Evolutionary conservation across 2,329 filamentous ascomycete species (phyloP), one percentile per base, ranked within the genome.

Genomic region (Colletotrichum abscissum): DNA sequence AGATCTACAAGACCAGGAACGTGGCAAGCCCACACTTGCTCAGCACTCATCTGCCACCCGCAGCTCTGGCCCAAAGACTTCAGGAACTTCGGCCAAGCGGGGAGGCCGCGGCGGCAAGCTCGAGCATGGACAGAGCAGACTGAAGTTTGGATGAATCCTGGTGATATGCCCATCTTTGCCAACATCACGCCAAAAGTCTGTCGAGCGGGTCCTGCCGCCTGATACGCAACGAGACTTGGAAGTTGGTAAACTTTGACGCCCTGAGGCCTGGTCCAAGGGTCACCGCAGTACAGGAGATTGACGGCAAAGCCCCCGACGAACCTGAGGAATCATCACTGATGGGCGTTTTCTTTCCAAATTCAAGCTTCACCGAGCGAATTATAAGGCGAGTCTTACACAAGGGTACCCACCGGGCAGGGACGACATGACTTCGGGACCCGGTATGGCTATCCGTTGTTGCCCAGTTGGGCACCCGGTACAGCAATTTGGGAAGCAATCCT

Each of bases 1-100:
- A 83, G 93, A 96, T 77, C 87, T 99, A 35, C 92, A 95, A 76
- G 88, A 91, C 2, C 82, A 87, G 70, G 88, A 93, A 84, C 87
- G 88, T 86, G 86, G 83, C 82, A 85, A 76, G 72, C 78, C 81
- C 73, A 78, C 81, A 85, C 86, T 87, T 81, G 86, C 79, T 76
- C 82, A 81, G 67, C 80, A 80, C 72, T 74, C 78, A 75, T 75
- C 77, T 75, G 71, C 80, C 76, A 80, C 78, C 75, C 79, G 78
- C 78, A 82, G 73, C 76, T 70, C 76, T 46, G 69, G 70, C 67
- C 74, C 76, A 68, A 81, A 79, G 74, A 76, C 78, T 73, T 78
- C 80, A 72, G 79, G 81, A 79, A 78, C 82, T 78, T 78, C 84
- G 56, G 79, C 83, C 46, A 88, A 82, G 78, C 85, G 86, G 55